A percentile compares a stretch with the other conserved stretches of the same genome.
These are phyloP conservation scores for Pythium chondricola DNA, from an alignment of 352 stramenopile species.

Conservation along the genomic window DNA sequence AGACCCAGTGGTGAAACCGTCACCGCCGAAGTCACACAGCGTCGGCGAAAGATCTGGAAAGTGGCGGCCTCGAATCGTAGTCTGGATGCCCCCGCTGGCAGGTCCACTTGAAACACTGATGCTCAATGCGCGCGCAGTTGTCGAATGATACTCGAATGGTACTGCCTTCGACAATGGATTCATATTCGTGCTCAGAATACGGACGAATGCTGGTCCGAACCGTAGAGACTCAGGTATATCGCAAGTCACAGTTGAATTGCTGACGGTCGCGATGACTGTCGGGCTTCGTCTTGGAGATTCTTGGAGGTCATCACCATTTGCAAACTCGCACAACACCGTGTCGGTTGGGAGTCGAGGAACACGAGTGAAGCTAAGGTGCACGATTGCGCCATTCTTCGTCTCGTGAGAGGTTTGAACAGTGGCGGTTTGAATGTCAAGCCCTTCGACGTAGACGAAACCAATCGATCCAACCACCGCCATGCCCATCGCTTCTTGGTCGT, in stretches of 20 bases:
- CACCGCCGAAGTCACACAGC: constrained; percentile 5
- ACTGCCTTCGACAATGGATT: neutral
- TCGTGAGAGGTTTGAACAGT: too few relatives aligned
- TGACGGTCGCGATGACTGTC: too few relatives aligned
- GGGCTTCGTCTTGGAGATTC: too few relatives aligned
- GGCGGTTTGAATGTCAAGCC: too few relatives aligned
- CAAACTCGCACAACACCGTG: neutral
- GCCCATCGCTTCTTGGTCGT: too few relatives aligned
- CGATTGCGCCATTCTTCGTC: too few relatives aligned
- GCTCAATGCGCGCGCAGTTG: too few relatives aligned
- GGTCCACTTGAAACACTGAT: neutral
- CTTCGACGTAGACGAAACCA: too few relatives aligned
- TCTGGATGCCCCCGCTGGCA: neutral
- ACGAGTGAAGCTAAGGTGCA: too few relatives aligned
- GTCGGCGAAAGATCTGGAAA: constrained; percentile 2
- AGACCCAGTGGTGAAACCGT: neutral
- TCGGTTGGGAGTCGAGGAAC: too few relatives aligned
- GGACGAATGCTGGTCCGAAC: neutral
- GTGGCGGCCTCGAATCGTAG: neutral
- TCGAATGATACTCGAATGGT: neutral
- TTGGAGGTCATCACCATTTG: neutral
- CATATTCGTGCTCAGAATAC: neutral
- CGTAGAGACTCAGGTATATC: constrained; percentile 4
- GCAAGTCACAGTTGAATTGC: too few relatives aligned
- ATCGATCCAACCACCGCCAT: too few relatives aligned